A percentile compares a stretch with the other conserved stretches of the same genome.
phyloP scores from a whole-genome alignment of 805 yeast species.

The Jamesozyma jinghongensis region DNA sequence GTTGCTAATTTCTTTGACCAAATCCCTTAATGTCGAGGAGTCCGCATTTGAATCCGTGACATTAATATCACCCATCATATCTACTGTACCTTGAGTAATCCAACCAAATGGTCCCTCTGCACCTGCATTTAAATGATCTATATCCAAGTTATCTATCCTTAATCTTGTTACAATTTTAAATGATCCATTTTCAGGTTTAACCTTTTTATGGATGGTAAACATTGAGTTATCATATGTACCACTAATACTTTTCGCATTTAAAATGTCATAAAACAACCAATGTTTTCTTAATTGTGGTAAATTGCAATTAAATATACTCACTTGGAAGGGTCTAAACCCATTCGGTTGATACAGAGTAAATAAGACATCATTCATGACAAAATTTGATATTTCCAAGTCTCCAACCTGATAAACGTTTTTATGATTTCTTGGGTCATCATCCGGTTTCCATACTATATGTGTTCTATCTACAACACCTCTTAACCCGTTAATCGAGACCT shows the following conservation, averaged over 20 bases:
- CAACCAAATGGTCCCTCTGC: constrained; percentile 94
- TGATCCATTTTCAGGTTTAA: constrained; percentile 13
- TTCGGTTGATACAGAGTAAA: constrained; percentile 76
- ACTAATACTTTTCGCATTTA: constrained; percentile 74
- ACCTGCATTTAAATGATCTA: constrained; percentile 87
- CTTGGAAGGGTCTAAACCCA: constrained; percentile 72
- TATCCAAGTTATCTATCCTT: constrained; percentile 73
- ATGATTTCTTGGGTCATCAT: constrained; percentile 73
- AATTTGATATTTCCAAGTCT: constrained; percentile 83
- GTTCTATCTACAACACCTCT: constrained; percentile 91
- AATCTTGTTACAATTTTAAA: constrained; percentile 65
- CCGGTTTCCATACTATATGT: constrained; percentile 72
- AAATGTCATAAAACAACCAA: constrained; percentile 83
- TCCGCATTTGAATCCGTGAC: constrained; percentile 59
- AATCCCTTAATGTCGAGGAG: constrained; percentile 35
- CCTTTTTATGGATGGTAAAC: constrained; percentile 71
- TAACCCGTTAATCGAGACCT: constrained; percentile 70
- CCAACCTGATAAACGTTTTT: constrained; percentile 69
- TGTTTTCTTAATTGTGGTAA: constrained; percentile 74
- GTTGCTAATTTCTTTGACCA: constrained; percentile 40
- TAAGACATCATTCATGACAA: constrained; percentile 75
- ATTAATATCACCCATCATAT: constrained; percentile 84
- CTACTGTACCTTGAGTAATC: constrained; percentile 88
- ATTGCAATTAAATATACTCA: constrained; percentile 82
- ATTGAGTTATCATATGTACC: constrained; percentile 91